A percentile compares a stretch with the other conserved stretches of the same genome.
Evolutionary conservation across 352 stramenopile genomes (phyloP).

Genomic region (Globisporangium cederbergense): DNA sequence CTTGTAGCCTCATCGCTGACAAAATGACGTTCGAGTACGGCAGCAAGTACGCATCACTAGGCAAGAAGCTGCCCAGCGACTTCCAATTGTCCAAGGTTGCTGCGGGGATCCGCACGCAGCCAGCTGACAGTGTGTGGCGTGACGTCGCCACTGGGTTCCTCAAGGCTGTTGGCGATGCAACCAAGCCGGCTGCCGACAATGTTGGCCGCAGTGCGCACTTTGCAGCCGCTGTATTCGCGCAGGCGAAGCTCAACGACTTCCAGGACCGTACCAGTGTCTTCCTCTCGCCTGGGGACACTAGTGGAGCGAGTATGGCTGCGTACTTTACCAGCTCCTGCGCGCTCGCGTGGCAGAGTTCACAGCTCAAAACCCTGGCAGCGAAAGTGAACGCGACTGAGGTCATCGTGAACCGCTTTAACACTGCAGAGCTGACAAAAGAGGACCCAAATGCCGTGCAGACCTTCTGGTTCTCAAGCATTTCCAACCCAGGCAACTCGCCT

Average conservation of each 20-base stretch:
- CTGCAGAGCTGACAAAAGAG: neutral
- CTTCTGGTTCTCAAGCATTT: neutral
- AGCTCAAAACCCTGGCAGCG: neutral
- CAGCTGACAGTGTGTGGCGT: neutral
- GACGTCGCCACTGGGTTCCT: neutral
- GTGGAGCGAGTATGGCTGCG: neutral
- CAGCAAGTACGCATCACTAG: neutral
- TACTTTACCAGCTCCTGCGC: neutral
- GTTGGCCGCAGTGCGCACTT: neutral
- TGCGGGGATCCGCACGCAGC: neutral
- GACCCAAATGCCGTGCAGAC: conserved; percentile 2
- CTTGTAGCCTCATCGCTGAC: neutral
- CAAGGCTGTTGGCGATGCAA: neutral
- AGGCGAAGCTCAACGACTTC: conserved; percentile 2
- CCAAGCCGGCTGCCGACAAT: neutral
- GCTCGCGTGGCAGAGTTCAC: neutral
- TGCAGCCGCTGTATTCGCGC: neutral
- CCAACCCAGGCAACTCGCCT: conserved; percentile 1
- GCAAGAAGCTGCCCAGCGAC: neutral
- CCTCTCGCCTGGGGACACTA: neutral
- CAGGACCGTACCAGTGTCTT: conserved; percentile 1
- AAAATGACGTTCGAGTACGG: neutral
- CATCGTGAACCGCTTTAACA: neutral
- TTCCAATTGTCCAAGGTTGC: conserved; percentile 3
- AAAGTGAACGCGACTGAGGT: conserved; percentile 4